Evolutionary conservation across 164 flowering plant genomes (phyloP), one percentile per base, ranked within the genome.

Genomic region (Brasenia schreberi): DNA sequence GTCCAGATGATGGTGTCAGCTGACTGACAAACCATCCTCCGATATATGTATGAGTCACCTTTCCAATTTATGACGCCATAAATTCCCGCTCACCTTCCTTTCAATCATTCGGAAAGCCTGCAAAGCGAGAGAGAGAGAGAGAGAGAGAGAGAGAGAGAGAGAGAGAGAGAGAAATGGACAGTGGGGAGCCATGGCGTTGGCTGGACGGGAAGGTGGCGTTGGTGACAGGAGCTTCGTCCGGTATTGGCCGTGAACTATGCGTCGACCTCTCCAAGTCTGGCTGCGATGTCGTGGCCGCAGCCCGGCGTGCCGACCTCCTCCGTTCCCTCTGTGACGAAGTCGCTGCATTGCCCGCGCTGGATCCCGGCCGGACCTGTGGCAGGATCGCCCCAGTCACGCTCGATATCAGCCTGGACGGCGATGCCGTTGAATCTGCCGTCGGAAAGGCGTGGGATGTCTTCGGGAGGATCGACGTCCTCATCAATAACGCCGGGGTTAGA

Each of bases 161-260:
- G 18, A 18, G 18, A 63, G 11, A 7, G 42, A 27, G 65, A 63
- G 16, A 43, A 1, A 64, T 16, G 12, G 23, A 6, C 17, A 5
- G 19, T 49, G 6, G 10, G 52, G 87, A 85, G 77, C 85, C 84
- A 56, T 87, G 89, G 90, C 16, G 16, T 10, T 23, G 27, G 1
- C 53, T 84, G 2, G 69, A 59, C 1, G 78, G 73, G 44, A 85
- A 84, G 63, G 85, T 89, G 44, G 89, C 84, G 3, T 64, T 87
- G 84, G 86, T 84, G 42, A 87, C 93, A 11, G 92, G 92, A 1
- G 95, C 95, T 0, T 88, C 97, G 0, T 81, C 97, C 0, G 95
- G 97, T 1, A 39, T 90, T 3, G 97, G 97, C 45, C 74, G 79
- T 0, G 86, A 85, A 0, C 72, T 88, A 69, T 88, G 94, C 66